Evolutionary conservation across 1,284 basidiomycete genomes (phyloP), one percentile per base, ranked within the genome.

Genomic region (Austroboletus novae-zelandiae): DNA sequence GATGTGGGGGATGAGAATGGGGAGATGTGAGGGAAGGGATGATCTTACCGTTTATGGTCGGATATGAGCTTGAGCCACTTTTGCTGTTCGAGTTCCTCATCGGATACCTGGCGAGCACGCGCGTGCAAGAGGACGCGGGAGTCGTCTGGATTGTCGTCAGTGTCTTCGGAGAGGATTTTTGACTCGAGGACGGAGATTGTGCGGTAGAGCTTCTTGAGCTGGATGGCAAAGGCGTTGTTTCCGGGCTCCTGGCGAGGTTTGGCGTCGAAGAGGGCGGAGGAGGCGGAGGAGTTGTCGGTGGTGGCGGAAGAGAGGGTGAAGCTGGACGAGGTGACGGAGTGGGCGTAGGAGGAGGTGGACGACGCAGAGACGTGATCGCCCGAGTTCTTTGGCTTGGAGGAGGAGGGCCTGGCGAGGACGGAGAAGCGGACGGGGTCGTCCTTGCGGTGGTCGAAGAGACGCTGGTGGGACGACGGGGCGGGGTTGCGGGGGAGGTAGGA

Each of bases 361-460:
- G 87, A 88, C 0, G 85, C 84, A 8, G 86, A 90, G 30, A 88
- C 74, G 53, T 85, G 82, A 58, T 89, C 86, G 20, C 74, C 80
- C 1, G 81, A 82, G 8, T 77, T 75, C 58, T 84, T 85, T 34
- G 72, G 68, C 11, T 69, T 76, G 60, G 52, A 69, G 60, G 55
- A 61, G 57, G 67, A 69, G 2, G 84, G 79, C 23, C 80, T 79
- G 2, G 79, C 70, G 44, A 83, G 77, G 15, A 83, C 80, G 36
- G 80, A 74, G 67, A 93, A 94, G 8, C 84, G 80, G 40, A 93
- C 81, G 0, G 92, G 89, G 65, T 95, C 89, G 65, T 95, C 87
- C 65, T 87, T 87, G 43, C 87, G 75, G 53, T 86, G 87, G 64
- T 94, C 91, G 53, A 93, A 94, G 0, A 95, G 77, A 57, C 88